These are phyloP conservation scores for Geosmithia flava DNA, from an alignment of 2,329 filamentous ascomycete genomes.

Conservation along the genomic window DNA sequence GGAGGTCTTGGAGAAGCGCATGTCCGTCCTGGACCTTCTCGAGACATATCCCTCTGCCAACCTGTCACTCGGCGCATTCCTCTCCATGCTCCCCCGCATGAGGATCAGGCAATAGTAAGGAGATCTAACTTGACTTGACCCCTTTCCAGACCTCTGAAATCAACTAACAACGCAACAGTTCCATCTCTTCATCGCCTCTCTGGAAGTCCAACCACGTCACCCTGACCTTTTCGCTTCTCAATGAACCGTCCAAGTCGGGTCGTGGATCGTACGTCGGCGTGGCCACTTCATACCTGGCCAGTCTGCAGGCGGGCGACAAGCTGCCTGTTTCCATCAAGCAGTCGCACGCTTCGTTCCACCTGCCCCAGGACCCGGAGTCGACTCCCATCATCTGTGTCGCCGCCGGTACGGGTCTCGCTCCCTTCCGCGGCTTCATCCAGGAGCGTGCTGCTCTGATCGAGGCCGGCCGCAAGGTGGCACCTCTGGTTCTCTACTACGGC, in stretches of 20 bases:
- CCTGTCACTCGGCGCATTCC: constrained; percentile 44
- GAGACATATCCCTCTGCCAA: constrained; percentile 39
- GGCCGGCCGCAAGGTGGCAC: constrained; percentile 36
- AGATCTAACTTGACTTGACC: not conserved
- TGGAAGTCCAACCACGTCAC: constrained; percentile 39
- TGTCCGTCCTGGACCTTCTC: constrained; percentile 48
- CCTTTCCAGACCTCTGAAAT: not conserved
- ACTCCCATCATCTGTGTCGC: constrained; percentile 33
- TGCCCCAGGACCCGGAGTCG: constrained; percentile 24
- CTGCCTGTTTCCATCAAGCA: constrained; percentile 32
- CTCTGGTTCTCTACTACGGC: constrained; percentile 37
- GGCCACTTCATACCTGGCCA: constrained; percentile 43
- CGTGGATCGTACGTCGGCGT: constrained; percentile 39
- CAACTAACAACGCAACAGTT: constrained; percentile 16
- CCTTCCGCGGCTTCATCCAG: constrained; percentile 47
- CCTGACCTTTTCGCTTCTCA: constrained; percentile 52
- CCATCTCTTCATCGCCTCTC: constrained; percentile 58
- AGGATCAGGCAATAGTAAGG: constrained; percentile 19
- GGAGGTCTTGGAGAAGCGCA: constrained; percentile 31
- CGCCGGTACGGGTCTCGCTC: constrained; percentile 40
- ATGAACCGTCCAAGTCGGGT: constrained; percentile 32
- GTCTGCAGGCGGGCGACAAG: constrained; percentile 23
- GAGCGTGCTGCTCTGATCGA: constrained; percentile 34
- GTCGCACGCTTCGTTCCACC: constrained; percentile 25
- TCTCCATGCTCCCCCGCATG: constrained; percentile 55